Evolutionary conservation across 805 yeast genomes (phyloP).

Genomic region (Dipodascus geniculatus): DNA sequence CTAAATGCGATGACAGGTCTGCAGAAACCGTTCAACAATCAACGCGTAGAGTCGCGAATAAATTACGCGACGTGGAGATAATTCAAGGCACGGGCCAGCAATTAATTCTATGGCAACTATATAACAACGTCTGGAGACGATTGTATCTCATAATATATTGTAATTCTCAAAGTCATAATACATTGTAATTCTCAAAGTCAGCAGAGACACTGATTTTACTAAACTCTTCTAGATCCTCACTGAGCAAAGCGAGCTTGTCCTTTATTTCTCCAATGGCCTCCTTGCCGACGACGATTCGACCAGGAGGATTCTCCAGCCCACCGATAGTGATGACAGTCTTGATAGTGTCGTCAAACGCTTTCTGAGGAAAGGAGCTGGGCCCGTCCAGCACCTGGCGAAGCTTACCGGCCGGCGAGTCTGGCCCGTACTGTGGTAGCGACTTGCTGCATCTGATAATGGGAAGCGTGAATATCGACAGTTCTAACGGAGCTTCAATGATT

Average conservation of each 20-base stretch:
- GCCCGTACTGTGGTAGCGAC: slow-evolving; percentile 8
- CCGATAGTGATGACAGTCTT: slow-evolving; percentile 19
- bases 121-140: too few relatives aligned
- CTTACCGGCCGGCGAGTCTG: slow-evolving; percentile 10
- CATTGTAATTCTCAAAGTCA: not conserved
- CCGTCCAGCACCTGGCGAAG: slow-evolving; percentile 11
- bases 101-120: too few relatives aligned
- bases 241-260: slow-evolving; percentile 18
- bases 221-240: slow-evolving; percentile 24
- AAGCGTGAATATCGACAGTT: slow-evolving; percentile 13
- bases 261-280: slow-evolving; percentile 21
- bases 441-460: slow-evolving; percentile 12
- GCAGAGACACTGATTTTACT: not conserved
- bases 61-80: too few relatives aligned
- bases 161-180: not conserved
- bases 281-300: slow-evolving; percentile 20
- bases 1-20: not conserved
- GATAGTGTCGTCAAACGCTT: slow-evolving; percentile 15
- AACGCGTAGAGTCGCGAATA: too few relatives aligned
- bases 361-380: slow-evolving; percentile 14
- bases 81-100: too few relatives aligned
- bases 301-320: slow-evolving; percentile 24
- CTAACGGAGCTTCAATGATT: slow-evolving; percentile 20
- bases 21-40: not conserved
- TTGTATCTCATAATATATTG: too few relatives aligned